phyloP scores from a whole-genome alignment of 305 asterid species.

The Fraxinus platypoda region DNA sequence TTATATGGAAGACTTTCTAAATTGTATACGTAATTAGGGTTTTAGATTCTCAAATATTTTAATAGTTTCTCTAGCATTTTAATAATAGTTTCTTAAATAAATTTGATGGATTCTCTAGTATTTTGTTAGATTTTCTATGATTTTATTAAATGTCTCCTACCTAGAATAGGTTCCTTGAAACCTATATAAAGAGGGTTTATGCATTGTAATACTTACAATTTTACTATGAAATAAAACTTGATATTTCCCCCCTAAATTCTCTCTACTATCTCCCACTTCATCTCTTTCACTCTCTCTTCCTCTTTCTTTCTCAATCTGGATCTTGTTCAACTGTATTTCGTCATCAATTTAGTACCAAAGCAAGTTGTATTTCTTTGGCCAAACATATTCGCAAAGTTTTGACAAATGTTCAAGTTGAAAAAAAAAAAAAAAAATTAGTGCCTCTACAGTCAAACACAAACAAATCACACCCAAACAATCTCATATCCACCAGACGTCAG shows the following conservation, averaged over 20 bases:
- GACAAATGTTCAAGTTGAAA: background rate
- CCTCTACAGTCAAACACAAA: background rate
- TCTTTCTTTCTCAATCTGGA: background rate
- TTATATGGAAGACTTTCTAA: background rate
- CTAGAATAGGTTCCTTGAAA: background rate
- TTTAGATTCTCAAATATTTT: background rate
- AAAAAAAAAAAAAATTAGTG: background rate
- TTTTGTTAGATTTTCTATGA: background rate
- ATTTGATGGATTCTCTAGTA: background rate
- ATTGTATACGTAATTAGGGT: background rate
- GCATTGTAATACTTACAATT: background rate
- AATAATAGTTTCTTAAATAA: background rate
- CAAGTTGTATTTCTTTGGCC: background rate
- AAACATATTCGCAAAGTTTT: too few species aligned
- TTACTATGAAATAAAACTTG: background rate
- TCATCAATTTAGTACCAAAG: background rate
- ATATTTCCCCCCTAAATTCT: background rate
- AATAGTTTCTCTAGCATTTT: background rate
- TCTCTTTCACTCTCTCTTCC: background rate
- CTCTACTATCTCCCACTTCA: background rate
- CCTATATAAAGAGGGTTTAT: background rate
- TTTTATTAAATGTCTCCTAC: background rate
- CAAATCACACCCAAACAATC: background rate
- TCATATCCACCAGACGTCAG: background rate
- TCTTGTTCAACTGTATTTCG: background rate